phyloP scores from a whole-genome alignment of 78 protist species.

The Dictyostelium capitatum region DNA sequence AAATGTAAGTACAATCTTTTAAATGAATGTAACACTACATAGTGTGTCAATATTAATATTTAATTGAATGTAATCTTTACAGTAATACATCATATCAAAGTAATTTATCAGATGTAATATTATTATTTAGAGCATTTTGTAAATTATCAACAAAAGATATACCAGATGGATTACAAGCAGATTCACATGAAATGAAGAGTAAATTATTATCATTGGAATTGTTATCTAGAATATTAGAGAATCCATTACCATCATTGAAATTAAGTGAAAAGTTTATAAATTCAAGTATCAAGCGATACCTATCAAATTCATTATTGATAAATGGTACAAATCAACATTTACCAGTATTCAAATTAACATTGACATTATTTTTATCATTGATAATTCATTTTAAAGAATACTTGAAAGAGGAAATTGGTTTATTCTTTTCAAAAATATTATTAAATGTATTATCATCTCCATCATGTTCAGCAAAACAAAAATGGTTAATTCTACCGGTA shows the following conservation, averaged over 20 bases:
- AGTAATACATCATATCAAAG: constrained; percentile 85
- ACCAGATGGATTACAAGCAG: constrained; percentile 17
- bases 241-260: constrained; percentile 80
- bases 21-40: too few relatives aligned
- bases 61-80: neutral
- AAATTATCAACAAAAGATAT: constrained; percentile 59
- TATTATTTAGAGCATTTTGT: constrained; percentile 81
- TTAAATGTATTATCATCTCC: constrained; percentile 90
- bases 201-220: constrained; percentile 87
- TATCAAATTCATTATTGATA: constrained; percentile 84
- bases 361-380: constrained; percentile 69
- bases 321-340: constrained; percentile 84
- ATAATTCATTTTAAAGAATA: constrained; percentile 81
- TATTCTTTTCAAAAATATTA: constrained; percentile 93
- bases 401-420: constrained; percentile 88
- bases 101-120: constrained; percentile 60
- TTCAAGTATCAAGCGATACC: constrained; percentile 84
- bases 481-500: constrained; percentile 90
- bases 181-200: constrained; percentile 81
- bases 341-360: constrained; percentile 77
- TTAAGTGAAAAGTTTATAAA: constrained; percentile 82
- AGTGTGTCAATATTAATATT: too few relatives aligned
- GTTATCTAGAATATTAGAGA: constrained; percentile 69
- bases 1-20: neutral
- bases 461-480: constrained; percentile 87